phyloP scores from a whole-genome alignment of 2,329 filamentous ascomycete species.

The Pestalotiopsis sp. region DNA sequence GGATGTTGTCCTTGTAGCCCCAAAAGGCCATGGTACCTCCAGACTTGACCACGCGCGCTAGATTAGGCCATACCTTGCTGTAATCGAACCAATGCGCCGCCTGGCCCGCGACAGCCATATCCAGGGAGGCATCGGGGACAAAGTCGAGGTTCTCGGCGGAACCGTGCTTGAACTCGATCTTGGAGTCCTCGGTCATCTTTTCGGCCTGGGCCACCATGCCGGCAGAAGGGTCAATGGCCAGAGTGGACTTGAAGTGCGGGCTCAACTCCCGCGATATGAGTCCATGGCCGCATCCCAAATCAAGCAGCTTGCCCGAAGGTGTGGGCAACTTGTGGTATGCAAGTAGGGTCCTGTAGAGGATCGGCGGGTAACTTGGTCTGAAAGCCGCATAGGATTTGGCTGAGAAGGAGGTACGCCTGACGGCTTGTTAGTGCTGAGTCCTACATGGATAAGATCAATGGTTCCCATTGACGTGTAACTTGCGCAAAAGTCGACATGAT shows the following conservation, averaged over 20 bases:
- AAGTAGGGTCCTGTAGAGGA: constrained; percentile 54
- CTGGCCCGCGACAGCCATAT: constrained; percentile 53
- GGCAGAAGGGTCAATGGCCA: constrained; percentile 57
- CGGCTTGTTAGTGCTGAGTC: constrained; percentile 15
- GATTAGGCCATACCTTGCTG: constrained; percentile 51
- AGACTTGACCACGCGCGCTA: constrained; percentile 51
- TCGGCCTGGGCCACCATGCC: constrained; percentile 57
- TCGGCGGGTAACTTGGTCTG: constrained; percentile 57
- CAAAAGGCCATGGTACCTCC: constrained; percentile 64
- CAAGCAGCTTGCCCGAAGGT: constrained; percentile 40
- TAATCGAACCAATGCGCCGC: constrained; percentile 70
- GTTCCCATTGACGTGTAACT: constrained; percentile 9
- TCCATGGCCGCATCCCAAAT: constrained; percentile 66
- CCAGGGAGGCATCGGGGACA: constrained; percentile 47
- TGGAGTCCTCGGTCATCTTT: constrained; percentile 38
- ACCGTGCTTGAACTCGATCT: constrained; percentile 50
- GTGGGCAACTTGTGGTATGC: constrained; percentile 47
- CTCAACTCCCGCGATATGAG: constrained; percentile 54
- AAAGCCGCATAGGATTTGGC: constrained; percentile 59
- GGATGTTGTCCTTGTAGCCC: constrained; percentile 65
- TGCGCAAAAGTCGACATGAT: constrained; percentile 27
- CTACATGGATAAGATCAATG: background rate
- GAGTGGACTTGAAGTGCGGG: constrained; percentile 48
- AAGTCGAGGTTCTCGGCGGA: constrained; percentile 55
- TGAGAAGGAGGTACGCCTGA: constrained; percentile 56